These are phyloP conservation scores for Auriscalpium microsporum DNA, from an alignment of 768 basidiomycete genomes.

Conservation along the genomic window DNA sequence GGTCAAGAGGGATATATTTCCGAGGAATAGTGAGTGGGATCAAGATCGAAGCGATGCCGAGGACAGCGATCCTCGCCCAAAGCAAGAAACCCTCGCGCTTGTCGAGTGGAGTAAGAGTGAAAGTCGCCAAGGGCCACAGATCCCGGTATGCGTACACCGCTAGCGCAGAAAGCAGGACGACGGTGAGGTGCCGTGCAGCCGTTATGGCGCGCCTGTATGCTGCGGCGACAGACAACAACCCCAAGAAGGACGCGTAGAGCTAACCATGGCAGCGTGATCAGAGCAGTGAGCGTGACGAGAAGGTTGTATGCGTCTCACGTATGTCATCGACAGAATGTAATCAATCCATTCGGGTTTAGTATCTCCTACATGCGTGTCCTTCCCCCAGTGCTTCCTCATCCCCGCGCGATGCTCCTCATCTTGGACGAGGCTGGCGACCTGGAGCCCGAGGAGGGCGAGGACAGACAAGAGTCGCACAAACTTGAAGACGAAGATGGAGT, in stretches of 20 bases:
- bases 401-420: constrained; percentile 19
- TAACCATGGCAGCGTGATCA: neutral
- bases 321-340: neutral
- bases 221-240: neutral
- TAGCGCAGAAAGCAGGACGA: neutral
- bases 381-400: constrained; percentile 21
- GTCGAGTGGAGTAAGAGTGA: neutral
- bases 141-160: neutral
- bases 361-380: constrained; percentile 12
- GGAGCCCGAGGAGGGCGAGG: constrained; percentile 39
- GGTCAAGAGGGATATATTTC: neutral
- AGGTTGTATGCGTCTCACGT: constrained; percentile 1
- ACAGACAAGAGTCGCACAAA: constrained; percentile 37
- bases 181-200: neutral
- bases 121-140: neutral
- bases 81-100: neutral
- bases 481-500: constrained; percentile 38
- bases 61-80: neutral
- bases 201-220: too few relatives aligned
- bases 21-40: neutral
- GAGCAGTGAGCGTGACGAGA: neutral
- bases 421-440: constrained; percentile 33
- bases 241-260: neutral
- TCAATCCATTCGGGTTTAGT: constrained; percentile 6
- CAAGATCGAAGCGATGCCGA: neutral